Evolutionary conservation across 495 filamentous ascomycete species (phyloP).

Genomic region (Amniculicola lignicola): DNA sequence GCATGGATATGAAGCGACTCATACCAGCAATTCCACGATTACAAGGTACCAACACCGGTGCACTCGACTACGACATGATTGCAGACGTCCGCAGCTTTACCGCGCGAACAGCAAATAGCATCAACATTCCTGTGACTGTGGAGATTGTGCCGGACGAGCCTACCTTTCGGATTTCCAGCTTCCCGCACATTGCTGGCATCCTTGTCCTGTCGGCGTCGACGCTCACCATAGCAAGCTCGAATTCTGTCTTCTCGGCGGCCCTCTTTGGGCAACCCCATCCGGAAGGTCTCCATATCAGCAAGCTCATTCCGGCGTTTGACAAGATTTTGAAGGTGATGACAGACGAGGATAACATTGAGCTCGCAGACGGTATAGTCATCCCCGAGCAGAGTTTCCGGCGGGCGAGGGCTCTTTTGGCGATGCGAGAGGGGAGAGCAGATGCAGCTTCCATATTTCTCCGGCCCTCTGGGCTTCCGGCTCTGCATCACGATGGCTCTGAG

Average conservation of each 20-base stretch:
- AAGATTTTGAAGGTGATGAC: conserved; percentile 73
- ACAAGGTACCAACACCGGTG: conserved; percentile 56
- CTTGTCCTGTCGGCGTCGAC: conserved; percentile 77
- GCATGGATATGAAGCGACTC: conserved; percentile 68
- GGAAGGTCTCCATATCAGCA: conserved; percentile 71
- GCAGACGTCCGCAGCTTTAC: conserved; percentile 72
- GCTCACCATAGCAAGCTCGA: conserved; percentile 81
- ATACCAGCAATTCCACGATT: conserved; percentile 79
- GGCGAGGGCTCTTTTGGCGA: conserved; percentile 74
- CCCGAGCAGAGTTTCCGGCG: conserved; percentile 94
- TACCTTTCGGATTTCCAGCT: conserved; percentile 80
- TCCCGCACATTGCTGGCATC: conserved; percentile 95
- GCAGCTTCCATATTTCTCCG: conserved; percentile 73
- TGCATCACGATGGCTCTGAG: conserved; percentile 83
- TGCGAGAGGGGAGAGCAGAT: conserved; percentile 74
- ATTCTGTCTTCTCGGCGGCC: conserved; percentile 87
- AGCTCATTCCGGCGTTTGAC: conserved; percentile 85
- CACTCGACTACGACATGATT: conserved; percentile 68
- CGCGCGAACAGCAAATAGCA: conserved; percentile 65
- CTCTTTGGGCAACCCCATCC: conserved; percentile 84
- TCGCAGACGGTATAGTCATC: conserved; percentile 92
- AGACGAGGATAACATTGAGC: conserved; percentile 76
- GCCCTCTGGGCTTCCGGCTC: conserved; percentile 77
- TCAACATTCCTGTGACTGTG: conserved; percentile 76
- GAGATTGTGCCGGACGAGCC: conserved; percentile 60